These are phyloP conservation scores for Mucuna pruriens DNA, from an alignment of 306 rosid genomes.

Conservation along the genomic window DNA sequence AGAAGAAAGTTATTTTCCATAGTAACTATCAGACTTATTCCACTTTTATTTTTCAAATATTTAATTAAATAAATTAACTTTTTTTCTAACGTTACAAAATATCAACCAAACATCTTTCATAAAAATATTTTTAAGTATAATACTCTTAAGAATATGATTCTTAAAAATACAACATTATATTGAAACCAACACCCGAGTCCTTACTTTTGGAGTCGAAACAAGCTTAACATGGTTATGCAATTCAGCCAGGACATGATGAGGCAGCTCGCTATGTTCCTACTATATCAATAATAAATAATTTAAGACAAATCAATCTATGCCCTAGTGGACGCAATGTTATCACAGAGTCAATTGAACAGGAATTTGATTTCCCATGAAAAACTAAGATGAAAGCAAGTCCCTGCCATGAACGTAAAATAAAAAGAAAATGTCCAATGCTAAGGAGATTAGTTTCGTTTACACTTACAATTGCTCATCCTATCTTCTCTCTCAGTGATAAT, in stretches of 20 bases:
- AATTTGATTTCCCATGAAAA: not conserved
- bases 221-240: not conserved
- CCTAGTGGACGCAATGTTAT: not conserved
- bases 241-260: not conserved
- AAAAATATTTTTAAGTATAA: too few relatives aligned
- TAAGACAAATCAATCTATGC: not conserved
- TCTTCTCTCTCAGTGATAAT: not conserved
- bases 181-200: too few relatives aligned
- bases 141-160: too few relatives aligned
- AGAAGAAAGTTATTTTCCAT: too few relatives aligned
- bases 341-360: not conserved
- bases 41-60: too few relatives aligned
- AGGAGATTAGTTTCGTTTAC: not conserved
- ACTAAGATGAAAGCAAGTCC: not conserved
- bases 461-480: not conserved
- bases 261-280: not conserved
- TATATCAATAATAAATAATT: not conserved
- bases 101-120: too few relatives aligned
- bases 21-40: too few relatives aligned
- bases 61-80: too few relatives aligned
- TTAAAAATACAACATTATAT: too few relatives aligned
- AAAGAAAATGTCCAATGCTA: constrained; percentile 9
- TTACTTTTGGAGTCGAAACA: not conserved
- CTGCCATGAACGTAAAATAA: not conserved
- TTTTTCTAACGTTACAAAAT: too few relatives aligned